Base-by-base conservation (phyloP, 2,329 filamentous ascomycete species). In the Colletotrichum sp. region DNA sequence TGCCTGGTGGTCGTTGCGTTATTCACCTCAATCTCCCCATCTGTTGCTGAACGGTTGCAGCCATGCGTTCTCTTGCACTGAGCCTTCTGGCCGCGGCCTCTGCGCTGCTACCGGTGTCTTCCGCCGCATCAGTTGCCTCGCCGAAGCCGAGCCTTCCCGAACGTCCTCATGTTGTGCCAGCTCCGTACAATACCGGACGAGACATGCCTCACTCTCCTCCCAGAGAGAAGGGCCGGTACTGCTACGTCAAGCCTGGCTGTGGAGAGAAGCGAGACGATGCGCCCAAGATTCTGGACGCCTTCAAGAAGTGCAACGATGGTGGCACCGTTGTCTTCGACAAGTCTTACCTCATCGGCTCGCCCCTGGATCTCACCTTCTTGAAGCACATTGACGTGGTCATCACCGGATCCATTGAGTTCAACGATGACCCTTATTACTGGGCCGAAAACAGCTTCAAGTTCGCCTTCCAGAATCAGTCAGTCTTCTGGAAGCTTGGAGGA, bases 341-440 rank as follows among this genome's bases (percentile, higher is more conserved):
- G 75, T 87, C 86, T 4, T 94, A 94, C 80, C 90, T 87, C 1
- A 89, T 95, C 75, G 91, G 89, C 13, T 94, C 91, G 0, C 91
- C 92, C 0, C 81, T 95, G 32, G 91, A 95, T 79, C 82, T 94
- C 78, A 93, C 91, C 0, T 93, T 93, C 81, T 84, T 94, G 21
- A 86, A 91, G 61, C 86, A 91, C 78, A 87, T 95, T 28, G 93
- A 95, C 81, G 83, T 94, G 4, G 89, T 90, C 86, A 86, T 85
- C 70, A 82, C 81, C 0, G 92, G 91, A 28, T 88, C 88, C 24
- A 87, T 94, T 21, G 85, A 89, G 72, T 95, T 95, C 84, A 90
- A 89, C 68, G 89, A 92, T 68, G 91, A 95, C 80, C 92, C 92
- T 1, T 88, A 91, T 77, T 95, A 94, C 83, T 95, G 93, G 93